Percentiles rank a stretch among this genome's conserved stretches.
These are phyloP conservation scores for Casuarina cunninghamiana DNA, from an alignment of 306 rosid genomes.

Conservation along the genomic window DNA sequence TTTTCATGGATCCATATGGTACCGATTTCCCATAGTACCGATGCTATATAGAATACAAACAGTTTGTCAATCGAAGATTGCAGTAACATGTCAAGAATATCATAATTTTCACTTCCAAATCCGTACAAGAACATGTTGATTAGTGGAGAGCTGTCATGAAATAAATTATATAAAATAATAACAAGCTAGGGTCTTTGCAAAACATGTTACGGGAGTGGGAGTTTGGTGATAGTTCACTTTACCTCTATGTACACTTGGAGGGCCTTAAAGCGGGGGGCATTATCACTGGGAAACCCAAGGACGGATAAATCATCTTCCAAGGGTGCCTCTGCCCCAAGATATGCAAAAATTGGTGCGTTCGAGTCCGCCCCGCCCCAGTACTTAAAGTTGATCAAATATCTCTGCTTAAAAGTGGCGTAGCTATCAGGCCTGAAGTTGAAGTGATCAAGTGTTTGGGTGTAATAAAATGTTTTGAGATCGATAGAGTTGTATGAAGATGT, in stretches of 20 bases:
- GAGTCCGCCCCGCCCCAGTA: slow-evolving; percentile 44
- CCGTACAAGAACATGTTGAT: no score
- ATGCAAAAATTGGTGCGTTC: slow-evolving; percentile 52
- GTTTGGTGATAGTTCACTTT: background rate
- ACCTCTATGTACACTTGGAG: slow-evolving; percentile 53
- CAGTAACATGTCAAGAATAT: background rate
- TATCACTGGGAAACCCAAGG: slow-evolving; percentile 38
- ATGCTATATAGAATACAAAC: slow-evolving; percentile 24
- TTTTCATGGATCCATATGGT: slow-evolving; percentile 40
- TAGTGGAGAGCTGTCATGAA: no score
- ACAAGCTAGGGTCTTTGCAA: no score
- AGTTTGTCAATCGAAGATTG: background rate
- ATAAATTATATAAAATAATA: no score
- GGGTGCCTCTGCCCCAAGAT: slow-evolving; percentile 44
- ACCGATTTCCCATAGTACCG: slow-evolving; percentile 54
- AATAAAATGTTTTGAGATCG: slow-evolving; percentile 32
- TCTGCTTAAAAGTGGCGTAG: slow-evolving; percentile 46
- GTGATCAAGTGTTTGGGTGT: slow-evolving; percentile 54
- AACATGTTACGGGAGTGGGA: no score
- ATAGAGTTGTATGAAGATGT: background rate
- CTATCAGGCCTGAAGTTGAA: slow-evolving; percentile 53
- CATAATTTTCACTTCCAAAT: background rate
- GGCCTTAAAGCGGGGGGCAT: slow-evolving; percentile 46
- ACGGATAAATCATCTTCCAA: slow-evolving; percentile 6
- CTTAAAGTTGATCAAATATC: slow-evolving; percentile 39